phyloP scores from a whole-genome alignment of 768 basidiomycete species.

The Rossbeevera mucosa region DNA sequence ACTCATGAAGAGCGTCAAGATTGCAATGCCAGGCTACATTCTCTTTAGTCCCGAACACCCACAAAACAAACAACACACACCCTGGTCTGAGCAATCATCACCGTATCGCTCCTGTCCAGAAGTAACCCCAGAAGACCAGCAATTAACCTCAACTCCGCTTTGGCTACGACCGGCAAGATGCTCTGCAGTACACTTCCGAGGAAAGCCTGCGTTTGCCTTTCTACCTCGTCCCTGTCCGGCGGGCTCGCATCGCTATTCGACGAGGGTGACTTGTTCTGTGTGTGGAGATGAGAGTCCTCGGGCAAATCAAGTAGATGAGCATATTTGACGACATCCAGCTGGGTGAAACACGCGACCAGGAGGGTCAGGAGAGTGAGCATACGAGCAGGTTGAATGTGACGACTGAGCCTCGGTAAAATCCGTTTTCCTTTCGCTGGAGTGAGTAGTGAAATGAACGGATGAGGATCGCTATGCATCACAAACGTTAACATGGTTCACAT shows the following conservation, averaged over 20 bases:
- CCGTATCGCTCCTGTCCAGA: conserved; percentile 72
- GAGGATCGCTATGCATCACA: conserved; percentile 63
- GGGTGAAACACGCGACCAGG: conserved; percentile 89
- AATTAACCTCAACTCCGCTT: conserved; percentile 74
- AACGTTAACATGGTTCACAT: background rate
- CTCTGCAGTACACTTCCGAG: conserved; percentile 81
- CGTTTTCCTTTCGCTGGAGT: conserved; percentile 89
- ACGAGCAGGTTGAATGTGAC: conserved; percentile 72
- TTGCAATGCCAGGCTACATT: conserved; percentile 79
- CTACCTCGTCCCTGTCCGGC: conserved; percentile 60
- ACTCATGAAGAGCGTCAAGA: conserved; percentile 86
- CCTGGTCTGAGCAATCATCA: conserved; percentile 70
- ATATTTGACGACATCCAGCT: conserved; percentile 84
- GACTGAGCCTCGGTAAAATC: conserved; percentile 81
- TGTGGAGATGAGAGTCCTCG: conserved; percentile 46
- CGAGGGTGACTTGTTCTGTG: conserved; percentile 18
- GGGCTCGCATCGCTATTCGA: conserved; percentile 10
- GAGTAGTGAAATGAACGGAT: conserved; percentile 93
- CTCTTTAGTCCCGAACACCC: background rate
- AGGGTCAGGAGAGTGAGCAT: conserved; percentile 87
- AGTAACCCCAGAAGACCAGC: conserved; percentile 83
- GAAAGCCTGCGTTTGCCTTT: conserved; percentile 89
- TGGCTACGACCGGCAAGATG: conserved; percentile 76
- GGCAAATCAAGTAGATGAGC: conserved; percentile 67
- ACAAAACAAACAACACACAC: conserved; percentile 41